A percentile compares a stretch with the other conserved stretches of the same genome.
Conservation (phyloP, 208 protist species). For the Crithidia mellificae region DNA sequence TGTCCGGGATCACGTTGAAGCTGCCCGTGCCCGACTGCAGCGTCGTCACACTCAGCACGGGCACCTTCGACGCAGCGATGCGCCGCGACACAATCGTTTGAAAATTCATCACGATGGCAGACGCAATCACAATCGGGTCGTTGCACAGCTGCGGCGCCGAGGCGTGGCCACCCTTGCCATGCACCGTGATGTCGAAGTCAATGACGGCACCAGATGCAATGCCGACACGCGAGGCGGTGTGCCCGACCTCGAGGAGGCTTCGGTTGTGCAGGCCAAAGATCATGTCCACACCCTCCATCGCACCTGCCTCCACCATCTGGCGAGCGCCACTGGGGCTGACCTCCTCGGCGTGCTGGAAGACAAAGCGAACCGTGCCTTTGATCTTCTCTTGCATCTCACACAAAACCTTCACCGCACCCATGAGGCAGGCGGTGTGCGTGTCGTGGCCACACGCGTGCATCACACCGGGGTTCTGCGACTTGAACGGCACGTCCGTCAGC, state of each 20-base stretch:
- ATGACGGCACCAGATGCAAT: conserved; percentile 51
- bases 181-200: conserved; percentile 66
- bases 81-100: conserved; percentile 60
- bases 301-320: conserved; percentile 49
- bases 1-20: conserved; percentile 71
- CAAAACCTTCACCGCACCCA: conserved; percentile 58
- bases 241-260: conserved; percentile 20
- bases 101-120: conserved; percentile 50
- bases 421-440: conserved; percentile 59
- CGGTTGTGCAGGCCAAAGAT: conserved; percentile 60
- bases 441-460: conserved; percentile 72
- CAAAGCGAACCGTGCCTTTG: conserved; percentile 67
- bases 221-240: conserved; percentile 29
- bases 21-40: conserved; percentile 53
- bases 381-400: conserved; percentile 49
- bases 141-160: conserved; percentile 52
- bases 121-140: conserved; percentile 57
- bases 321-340: conserved; percentile 49
- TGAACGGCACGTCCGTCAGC: conserved; percentile 45
- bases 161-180: conserved; percentile 59
- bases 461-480: conserved; percentile 45
- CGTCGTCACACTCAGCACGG: conserved; percentile 54
- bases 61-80: conserved; percentile 46
- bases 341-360: conserved; percentile 74
- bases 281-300: conserved; percentile 50